A percentile compares a stretch with the other conserved stretches of the same genome.
phyloP scores from a whole-genome alignment of 257 asterid species.

The Rubia yunnanensis region DNA sequence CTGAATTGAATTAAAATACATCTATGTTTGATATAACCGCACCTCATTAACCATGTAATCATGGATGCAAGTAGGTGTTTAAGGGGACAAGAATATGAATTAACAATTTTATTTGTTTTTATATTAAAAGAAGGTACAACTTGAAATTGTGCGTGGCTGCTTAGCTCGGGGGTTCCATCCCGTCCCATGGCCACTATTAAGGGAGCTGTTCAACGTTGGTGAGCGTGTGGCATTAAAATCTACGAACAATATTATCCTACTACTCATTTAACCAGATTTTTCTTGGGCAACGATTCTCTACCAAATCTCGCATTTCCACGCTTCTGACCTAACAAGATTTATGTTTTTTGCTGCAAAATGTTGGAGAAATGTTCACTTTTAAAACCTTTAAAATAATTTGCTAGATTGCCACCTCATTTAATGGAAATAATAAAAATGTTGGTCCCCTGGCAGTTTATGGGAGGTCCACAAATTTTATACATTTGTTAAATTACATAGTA shows the following conservation, averaged over 20 bases:
- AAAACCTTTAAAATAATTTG: no score
- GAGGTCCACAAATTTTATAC: no score
- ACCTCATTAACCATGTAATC: no score
- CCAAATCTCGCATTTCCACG: background rate
- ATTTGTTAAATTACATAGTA: no score
- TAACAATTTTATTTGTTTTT: background rate
- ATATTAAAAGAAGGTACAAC: background rate
- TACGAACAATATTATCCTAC: background rate
- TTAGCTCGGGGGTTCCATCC: background rate
- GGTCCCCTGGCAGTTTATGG: no score
- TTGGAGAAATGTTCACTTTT: no score
- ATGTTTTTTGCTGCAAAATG: no score
- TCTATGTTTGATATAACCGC: no score
- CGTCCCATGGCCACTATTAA: conserved; percentile 1
- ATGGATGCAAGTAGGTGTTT: conserved; percentile 2
- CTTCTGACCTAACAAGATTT: background rate
- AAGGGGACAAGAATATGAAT: conserved; percentile 4
- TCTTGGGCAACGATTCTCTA: background rate
- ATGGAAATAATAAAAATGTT: no score
- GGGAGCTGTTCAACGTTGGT: conserved; percentile 3
- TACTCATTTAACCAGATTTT: background rate
- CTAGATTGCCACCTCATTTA: no score
- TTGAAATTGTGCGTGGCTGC: conserved; percentile 1
- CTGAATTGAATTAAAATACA: no score
- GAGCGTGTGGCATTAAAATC: conserved; percentile 1